Evolutionary conservation across 768 basidiomycete genomes (phyloP).

Genomic region (Royoungia palumana): DNA sequence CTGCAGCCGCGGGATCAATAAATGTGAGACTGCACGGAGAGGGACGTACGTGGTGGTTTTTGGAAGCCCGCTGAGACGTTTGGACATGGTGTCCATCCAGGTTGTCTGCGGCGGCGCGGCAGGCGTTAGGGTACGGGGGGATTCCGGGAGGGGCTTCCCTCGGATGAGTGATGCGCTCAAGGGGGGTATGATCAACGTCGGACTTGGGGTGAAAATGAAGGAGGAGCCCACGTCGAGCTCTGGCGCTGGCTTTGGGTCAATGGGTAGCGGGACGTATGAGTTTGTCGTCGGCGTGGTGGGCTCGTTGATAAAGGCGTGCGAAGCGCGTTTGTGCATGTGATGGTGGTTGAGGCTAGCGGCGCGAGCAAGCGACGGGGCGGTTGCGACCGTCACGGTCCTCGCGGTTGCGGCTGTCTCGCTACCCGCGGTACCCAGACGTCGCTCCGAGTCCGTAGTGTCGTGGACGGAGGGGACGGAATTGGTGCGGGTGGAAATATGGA

Average conservation of each 20-base stretch:
- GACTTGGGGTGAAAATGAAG: conserved; percentile 10
- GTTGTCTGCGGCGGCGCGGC: conserved; percentile 11
- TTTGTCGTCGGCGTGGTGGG: background rate
- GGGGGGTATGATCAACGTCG: conserved; percentile 3
- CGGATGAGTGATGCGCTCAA: background rate
- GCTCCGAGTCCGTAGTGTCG: conserved; percentile 13
- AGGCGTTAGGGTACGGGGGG: background rate
- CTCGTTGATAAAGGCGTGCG: background rate
- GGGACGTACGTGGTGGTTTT: conserved; percentile 50
- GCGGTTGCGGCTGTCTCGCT: background rate
- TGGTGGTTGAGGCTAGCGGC: conserved; percentile 14
- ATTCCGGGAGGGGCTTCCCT: too few species aligned
- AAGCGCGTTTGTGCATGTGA: conserved; percentile 15
- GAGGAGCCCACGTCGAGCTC: conserved; percentile 12
- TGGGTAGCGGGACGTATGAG: background rate
- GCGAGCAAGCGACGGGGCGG: conserved; percentile 10
- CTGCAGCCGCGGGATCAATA: conserved; percentile 31
- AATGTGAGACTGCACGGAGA: background rate
- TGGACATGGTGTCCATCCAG: conserved; percentile 60
- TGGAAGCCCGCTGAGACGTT: conserved; percentile 58
- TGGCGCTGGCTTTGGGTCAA: background rate
- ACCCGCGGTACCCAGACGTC: background rate
- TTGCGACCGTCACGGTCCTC: background rate
- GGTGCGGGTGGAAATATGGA: conserved; percentile 37
- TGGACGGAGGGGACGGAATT: conserved; percentile 46